These are phyloP conservation scores for Talaromyces liani DNA, from an alignment of 495 filamentous ascomycete genomes.

Conservation along the genomic window DNA sequence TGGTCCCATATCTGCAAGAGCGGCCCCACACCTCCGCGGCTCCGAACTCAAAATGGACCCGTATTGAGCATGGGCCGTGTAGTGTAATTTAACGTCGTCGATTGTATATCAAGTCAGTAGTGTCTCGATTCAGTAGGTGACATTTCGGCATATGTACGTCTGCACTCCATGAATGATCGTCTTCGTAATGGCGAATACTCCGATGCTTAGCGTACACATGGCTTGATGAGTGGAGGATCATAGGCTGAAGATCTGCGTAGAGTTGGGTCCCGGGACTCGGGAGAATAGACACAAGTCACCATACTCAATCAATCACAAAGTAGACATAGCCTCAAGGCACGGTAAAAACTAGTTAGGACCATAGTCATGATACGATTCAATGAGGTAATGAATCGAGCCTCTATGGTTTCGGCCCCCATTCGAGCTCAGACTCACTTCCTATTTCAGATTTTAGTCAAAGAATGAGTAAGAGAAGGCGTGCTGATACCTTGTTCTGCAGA, in stretches of 20 bases:
- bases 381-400: neutral
- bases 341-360: neutral
- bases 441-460: neutral
- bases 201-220: neutral
- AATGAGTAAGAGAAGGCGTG: neutral
- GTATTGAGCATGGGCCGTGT: neutral
- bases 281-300: neutral
- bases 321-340: neutral
- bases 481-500: neutral
- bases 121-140: neutral
- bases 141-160: neutral
- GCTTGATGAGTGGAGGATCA: neutral
- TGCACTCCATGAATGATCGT: neutral
- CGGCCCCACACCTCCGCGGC: neutral
- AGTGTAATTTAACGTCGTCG: neutral
- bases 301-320: neutral
- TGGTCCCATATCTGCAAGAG: neutral
- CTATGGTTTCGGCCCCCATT: neutral
- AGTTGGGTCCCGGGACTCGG: neutral
- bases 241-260: neutral
- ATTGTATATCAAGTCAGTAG: neutral
- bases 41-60: neutral
- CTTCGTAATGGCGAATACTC: neutral
- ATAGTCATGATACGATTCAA: neutral
- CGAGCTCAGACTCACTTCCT: neutral